Evolutionary conservation across 2,329 filamentous ascomycete species (phyloP).

Genomic region (Ciborinia camelliae): DNA sequence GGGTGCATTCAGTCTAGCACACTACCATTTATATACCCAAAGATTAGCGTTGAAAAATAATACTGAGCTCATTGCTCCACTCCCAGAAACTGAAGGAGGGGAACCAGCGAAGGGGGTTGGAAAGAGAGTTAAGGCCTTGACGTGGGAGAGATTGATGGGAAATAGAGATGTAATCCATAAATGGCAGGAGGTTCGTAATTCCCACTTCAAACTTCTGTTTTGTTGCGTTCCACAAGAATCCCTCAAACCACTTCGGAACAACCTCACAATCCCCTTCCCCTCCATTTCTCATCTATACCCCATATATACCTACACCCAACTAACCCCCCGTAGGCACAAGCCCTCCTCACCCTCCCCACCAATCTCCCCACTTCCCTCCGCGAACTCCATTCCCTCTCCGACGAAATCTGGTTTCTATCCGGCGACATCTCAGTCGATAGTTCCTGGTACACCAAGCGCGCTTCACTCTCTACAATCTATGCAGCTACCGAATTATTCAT

Average conservation of each 20-base stretch:
- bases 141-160: conserved; percentile 72
- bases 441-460: conserved; percentile 79
- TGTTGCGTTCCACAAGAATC: not conserved
- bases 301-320: not conserved
- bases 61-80: conserved; percentile 34
- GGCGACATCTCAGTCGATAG: conserved; percentile 79
- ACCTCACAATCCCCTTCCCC: not conserved
- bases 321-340: conserved; percentile 55
- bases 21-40: conserved; percentile 69
- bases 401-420: conserved; percentile 87
- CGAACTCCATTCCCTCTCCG: conserved; percentile 78
- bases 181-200: conserved; percentile 75
- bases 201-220: not conserved
- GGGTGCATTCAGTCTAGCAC: conserved; percentile 77
- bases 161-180: conserved; percentile 70
- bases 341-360: conserved; percentile 81
- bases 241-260: too few species aligned
- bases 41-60: conserved; percentile 52
- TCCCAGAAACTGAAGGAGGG: conserved; percentile 39
- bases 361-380: conserved; percentile 72
- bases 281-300: not conserved
- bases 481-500: conserved; percentile 86
- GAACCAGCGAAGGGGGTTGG: conserved; percentile 47
- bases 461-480: conserved; percentile 62
- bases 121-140: conserved; percentile 64